phyloP scores from a whole-genome alignment of 345 rosid species.

The Sapria himalayana region DNA sequence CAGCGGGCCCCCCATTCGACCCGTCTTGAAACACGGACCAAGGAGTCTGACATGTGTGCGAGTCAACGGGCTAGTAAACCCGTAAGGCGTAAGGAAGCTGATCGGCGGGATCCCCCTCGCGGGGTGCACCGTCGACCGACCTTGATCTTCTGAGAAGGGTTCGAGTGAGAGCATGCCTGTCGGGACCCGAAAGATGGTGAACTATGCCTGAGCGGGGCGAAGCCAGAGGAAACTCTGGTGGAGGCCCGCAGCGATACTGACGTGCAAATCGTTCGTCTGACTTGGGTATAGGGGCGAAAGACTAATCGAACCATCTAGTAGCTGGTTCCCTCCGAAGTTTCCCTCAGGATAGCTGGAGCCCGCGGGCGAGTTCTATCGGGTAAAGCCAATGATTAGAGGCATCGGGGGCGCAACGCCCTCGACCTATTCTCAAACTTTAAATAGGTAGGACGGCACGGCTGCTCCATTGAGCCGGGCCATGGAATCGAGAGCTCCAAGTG shows the following conservation, averaged over 20 bases:
- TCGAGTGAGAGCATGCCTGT: constrained; percentile 10
- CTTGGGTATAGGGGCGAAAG: constrained; percentile 49
- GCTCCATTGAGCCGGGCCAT: constrained; percentile 4
- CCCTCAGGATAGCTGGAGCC: constrained; percentile 28
- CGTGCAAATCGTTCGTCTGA: constrained; percentile 30
- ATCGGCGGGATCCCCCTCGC: no score
- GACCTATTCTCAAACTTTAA: constrained; percentile 7
- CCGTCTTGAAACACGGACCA: no score
- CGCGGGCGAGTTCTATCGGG: constrained; percentile 11
- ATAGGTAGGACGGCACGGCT: constrained; percentile 7
- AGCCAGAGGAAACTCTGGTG: constrained; percentile 15
- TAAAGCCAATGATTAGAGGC: constrained; percentile 1
- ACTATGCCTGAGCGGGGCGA: constrained; percentile 14
- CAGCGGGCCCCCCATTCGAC: no score
- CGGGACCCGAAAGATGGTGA: constrained; percentile 15
- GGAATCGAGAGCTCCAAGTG: constrained; percentile 6
- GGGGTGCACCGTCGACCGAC: constrained; percentile 13
- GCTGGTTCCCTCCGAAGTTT: constrained; percentile 38
- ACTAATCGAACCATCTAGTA: constrained; percentile 41
- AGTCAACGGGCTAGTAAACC: no score
- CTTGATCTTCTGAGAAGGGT: constrained; percentile 13
- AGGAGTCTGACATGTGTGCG: no score
- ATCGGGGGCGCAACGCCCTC: constrained; percentile 6
- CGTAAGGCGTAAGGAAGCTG: no score
- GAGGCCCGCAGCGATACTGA: constrained; percentile 23